Evolutionary conservation across 768 basidiomycete genomes (phyloP), one percentile per base, ranked within the genome.

Genomic region (Boletus reticulatus): DNA sequence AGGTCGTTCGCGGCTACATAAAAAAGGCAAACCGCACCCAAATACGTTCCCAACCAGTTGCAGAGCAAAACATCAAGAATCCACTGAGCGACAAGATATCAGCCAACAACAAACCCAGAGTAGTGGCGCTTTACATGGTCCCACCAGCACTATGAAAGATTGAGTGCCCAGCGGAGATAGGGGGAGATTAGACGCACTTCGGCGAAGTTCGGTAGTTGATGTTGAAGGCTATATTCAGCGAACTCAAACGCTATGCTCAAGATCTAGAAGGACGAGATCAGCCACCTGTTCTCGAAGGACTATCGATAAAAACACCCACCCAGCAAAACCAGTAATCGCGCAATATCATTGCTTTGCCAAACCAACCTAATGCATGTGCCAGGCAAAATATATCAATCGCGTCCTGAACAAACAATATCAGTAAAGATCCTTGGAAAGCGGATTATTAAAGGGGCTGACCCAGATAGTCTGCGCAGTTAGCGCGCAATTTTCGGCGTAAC

Each of bases 241-340:
- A 94, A 78, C 68, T 94, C 91, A 61, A 94, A 94, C 20, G 90
- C 89, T 50, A 94, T 80, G 69, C 89, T 92, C 56, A 94, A 72
- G 62, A 93, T 93, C 91, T 93, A 63, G 34, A 39, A 39, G 29
- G 50, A 52, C 43, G 61, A 38, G 38, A 57, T 58, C 48, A 60
- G 58, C 46, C 47, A 32, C 36, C 38, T 41, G 38, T 32, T 53
- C 34, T 14, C 41, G 43, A 53, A 49, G 38, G 44, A 57, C 11
- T 0, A 2, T 22, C 31, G 46, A 50, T 42, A 39, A 55, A 44
- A 43, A 4, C 24, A 71, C 76, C 55, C 64, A 92, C 91, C 91
- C 92, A 94, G 65, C 92, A 94, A 66, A 93, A 94, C 92, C 92
- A 94, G 65, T 94, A 94, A 65, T 94, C 92, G 22, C 92, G 83